Conservation (phyloP, 169 alveolate species). For the Amoebophrya sp. region DNA sequence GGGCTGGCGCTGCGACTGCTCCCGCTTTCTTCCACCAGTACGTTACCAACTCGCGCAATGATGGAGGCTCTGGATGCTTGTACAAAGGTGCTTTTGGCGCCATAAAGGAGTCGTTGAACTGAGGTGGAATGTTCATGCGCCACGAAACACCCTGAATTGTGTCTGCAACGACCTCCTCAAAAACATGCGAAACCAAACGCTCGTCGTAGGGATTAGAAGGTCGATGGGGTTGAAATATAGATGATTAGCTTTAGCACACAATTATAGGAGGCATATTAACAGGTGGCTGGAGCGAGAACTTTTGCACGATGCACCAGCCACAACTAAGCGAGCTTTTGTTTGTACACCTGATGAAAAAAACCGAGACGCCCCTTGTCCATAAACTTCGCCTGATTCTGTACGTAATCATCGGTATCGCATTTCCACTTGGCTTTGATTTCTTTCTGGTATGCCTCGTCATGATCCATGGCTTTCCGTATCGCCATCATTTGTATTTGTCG, state of each 20-base stretch:
- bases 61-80: not conserved
- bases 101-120: not conserved
- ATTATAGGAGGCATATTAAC: no score
- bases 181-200: not conserved
- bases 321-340: no score
- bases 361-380: no score
- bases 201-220: not conserved
- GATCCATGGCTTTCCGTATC: not conserved
- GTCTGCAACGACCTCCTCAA: not conserved
- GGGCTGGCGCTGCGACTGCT: not conserved
- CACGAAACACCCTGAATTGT: no score
- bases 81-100: not conserved
- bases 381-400: not conserved
- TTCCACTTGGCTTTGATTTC: not conserved
- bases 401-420: not conserved
- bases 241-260: no score
- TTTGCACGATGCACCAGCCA: no score
- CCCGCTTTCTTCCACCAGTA: not conserved
- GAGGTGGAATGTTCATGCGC: not conserved
- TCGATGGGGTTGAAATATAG: no score
- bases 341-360: no score
- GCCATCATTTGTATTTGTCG: not conserved
- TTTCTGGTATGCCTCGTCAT: not conserved
- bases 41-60: not conserved
- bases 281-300: no score